phyloP scores from a whole-genome alignment of 148 eudicot species.

The Rhododendron kiyosumense region DNA sequence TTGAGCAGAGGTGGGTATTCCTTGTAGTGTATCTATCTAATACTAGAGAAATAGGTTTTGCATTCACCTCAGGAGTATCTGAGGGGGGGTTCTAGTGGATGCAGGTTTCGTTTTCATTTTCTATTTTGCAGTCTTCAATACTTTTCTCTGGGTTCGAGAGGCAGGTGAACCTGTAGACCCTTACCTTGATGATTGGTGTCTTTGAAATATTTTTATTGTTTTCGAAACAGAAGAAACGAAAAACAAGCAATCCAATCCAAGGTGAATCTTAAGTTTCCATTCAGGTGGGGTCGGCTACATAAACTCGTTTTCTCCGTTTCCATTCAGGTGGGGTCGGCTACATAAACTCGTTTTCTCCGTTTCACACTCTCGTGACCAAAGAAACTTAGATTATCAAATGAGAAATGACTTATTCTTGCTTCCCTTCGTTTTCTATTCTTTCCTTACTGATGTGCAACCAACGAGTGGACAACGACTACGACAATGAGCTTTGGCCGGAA shows the following conservation, averaged over 20 bases:
- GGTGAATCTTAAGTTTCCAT: neutral
- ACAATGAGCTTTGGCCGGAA: neutral
- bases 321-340: neutral
- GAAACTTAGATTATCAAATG: no score
- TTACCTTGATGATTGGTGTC: neutral
- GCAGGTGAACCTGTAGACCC: neutral
- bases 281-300: neutral
- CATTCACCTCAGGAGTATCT: neutral
- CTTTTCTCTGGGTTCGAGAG: neutral
- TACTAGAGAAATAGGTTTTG: neutral
- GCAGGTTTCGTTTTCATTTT: neutral
- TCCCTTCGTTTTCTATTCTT: neutral
- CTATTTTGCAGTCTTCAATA: neutral
- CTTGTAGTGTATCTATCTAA: neutral
- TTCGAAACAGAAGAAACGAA: neutral
- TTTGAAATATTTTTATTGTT: no score
- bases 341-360: neutral
- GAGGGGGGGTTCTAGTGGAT: neutral
- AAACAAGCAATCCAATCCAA: neutral
- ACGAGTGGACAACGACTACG: neutral
- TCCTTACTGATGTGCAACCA: neutral
- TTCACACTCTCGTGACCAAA: neutral
- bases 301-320: neutral
- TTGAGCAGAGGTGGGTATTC: neutral
- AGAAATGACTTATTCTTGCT: no score